phyloP scores from a whole-genome alignment of 306 rosid genomes.

The Leucaena leucocephala region DNA sequence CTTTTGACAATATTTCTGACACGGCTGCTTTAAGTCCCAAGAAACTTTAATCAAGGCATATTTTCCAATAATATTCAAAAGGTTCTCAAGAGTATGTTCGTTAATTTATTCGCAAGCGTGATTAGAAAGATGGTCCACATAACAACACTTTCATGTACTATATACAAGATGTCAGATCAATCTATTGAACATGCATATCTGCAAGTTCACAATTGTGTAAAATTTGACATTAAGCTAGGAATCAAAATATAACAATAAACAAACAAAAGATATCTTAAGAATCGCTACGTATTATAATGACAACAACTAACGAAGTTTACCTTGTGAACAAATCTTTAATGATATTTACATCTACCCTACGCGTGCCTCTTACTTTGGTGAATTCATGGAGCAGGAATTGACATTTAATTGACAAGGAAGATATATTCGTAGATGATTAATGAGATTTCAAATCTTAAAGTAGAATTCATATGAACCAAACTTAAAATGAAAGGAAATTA shows the following conservation, averaged over 20 bases:
- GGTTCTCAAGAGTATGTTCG: not conserved
- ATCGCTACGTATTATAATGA: not conserved
- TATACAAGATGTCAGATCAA: not conserved
- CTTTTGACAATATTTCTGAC: slow-evolving; percentile 5
- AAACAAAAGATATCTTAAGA: not conserved
- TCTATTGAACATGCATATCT: not conserved
- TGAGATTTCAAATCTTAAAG: not conserved
- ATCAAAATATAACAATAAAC: not conserved
- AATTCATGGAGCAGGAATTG: slow-evolving; percentile 6
- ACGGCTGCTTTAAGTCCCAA: not conserved
- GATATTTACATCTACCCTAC: not conserved
- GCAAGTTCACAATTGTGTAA: no score
- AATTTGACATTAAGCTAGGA: not conserved
- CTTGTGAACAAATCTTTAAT: not conserved
- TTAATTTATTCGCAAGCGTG: not conserved
- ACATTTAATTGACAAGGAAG: not conserved
- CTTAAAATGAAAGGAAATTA: not conserved
- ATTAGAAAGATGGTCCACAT: not conserved
- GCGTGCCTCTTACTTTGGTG: not conserved
- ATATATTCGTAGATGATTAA: not conserved
- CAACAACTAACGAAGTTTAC: not conserved
- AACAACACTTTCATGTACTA: not conserved
- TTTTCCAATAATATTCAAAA: not conserved
- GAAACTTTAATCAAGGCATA: not conserved
- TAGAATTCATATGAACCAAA: not conserved